Base-by-base conservation (phyloP, 1,139 yeast genomes). In the Suhomyces anneliseae region DNA sequence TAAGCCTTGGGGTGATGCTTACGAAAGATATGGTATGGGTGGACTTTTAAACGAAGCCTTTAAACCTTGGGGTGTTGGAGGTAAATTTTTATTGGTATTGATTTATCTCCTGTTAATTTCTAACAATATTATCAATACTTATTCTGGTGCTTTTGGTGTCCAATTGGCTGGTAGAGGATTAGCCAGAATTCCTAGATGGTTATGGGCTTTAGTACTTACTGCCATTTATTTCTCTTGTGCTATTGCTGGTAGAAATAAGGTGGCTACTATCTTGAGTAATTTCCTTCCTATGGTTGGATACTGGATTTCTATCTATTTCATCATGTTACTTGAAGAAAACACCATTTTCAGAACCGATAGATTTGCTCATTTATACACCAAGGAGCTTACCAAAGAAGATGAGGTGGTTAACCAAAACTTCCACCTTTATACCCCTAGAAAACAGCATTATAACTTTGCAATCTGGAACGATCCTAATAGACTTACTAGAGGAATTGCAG, bases 201-300 rank as follows among this genome's bases (percentile, higher is more conserved):
- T 83, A 40, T 82, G 92, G 81, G 85, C 89, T 1, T 68, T 88
- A 40, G 64, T 80, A 2, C 76, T 87, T 34, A 87, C 92, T 6
- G 81, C 74, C 1, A 69, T 87, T 24, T 85, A 83, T 57, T 72
- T 88, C 56, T 82, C 86, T 1, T 78, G 87, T 62, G 85, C 93
- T 1, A 61, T 86, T 45, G 93, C 82, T 10, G 97, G 97, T 9
- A 78, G 89, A 58, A 72, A 87, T 64, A 82, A 83, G 57, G 87
- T 90, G 62, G 77, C 90, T 40, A 76, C 83, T 4, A 89, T 90
- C 52, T 72, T 90, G 60, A 82, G 90, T n/a, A 90, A 90, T 60
- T 90, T 90, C 70, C 72, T 90, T 56, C 97, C 97, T 8, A 90
- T 90, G 97, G 81, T 90, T 51, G 96, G 96, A 1, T 90, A 90